These are phyloP conservation scores for Verticillium alfalfae DNA, from an alignment of 2,329 filamentous ascomycete genomes.

Conservation along the genomic window DNA sequence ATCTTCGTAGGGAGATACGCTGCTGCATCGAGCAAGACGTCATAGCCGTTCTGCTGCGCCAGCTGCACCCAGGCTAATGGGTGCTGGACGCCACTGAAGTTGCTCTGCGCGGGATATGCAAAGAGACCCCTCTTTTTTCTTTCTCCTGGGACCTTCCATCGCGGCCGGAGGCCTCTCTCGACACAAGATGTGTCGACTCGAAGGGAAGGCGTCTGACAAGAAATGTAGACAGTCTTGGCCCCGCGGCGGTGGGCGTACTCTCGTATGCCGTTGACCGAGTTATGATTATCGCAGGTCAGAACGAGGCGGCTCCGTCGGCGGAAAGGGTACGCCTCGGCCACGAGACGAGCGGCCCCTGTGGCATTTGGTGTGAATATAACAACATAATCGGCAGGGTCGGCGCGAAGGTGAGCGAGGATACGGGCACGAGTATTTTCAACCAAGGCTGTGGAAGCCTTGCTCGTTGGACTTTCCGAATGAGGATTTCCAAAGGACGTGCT, in stretches of 20 bases:
- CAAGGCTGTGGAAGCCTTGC: constrained; percentile 23
- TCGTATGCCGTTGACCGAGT: constrained; percentile 32
- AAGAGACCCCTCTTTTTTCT: constrained; percentile 27
- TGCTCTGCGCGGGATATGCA: constrained; percentile 40
- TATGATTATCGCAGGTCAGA: constrained; percentile 34
- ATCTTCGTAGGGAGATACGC: constrained; percentile 29
- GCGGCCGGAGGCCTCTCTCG: constrained; percentile 13
- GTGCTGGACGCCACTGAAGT: constrained; percentile 36
- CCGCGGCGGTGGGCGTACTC: constrained; percentile 23
- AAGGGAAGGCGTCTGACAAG: constrained; percentile 18
- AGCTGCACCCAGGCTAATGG: constrained; percentile 27
- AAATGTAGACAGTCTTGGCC: constrained; percentile 22
- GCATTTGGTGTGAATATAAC: constrained; percentile 35
- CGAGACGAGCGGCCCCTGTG: constrained; percentile 28
- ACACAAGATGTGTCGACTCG: constrained; percentile 19
- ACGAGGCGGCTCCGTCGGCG: constrained; percentile 17
- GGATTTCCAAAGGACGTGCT: constrained; percentile 30
- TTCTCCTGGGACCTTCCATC: background rate
- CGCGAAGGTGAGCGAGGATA: constrained; percentile 26
- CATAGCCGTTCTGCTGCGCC: constrained; percentile 29
- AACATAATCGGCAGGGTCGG: constrained; percentile 28
- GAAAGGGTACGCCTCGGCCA: constrained; percentile 33
- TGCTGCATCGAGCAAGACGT: constrained; percentile 33
- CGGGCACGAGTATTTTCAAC: constrained; percentile 23
- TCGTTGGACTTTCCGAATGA: constrained; percentile 31